Conservation (phyloP, 306 rosid species). For the Mucuna pruriens region DNA sequence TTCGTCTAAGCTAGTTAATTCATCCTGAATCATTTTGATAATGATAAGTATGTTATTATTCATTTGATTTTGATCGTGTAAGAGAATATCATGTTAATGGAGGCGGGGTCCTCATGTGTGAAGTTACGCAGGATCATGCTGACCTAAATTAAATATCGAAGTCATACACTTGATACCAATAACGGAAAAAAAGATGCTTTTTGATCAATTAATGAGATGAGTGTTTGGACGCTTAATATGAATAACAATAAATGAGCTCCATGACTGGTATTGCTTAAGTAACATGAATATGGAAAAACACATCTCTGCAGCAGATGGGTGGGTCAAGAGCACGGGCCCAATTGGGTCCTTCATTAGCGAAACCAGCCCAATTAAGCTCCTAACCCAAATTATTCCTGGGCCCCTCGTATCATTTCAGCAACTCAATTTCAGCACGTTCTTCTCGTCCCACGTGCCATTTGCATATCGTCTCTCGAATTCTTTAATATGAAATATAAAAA, state of each 20-base stretch:
- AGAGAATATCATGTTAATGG: constrained; percentile 8
- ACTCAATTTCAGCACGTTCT: constrained; percentile 6
- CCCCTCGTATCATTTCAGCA: constrained; percentile 26
- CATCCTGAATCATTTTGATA: not conserved
- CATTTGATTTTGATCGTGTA: not conserved
- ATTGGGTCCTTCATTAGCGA: not conserved
- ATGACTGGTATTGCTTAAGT: not conserved
- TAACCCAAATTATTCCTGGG: constrained; percentile 5
- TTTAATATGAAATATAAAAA: no score
- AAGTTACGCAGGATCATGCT: constrained; percentile 5
- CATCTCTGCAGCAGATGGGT: not conserved
- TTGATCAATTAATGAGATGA: not conserved
- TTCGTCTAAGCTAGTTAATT: not conserved
- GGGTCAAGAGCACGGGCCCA: not conserved
- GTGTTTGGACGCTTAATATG: no score
- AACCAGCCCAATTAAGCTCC: constrained; percentile 14
- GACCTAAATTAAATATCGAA: constrained; percentile 20
- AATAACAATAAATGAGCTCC: not conserved
- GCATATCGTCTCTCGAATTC: not conserved
- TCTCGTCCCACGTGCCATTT: constrained; percentile 23
- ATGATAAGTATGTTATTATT: not conserved
- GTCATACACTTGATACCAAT: constrained; percentile 14
- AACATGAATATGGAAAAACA: not conserved
- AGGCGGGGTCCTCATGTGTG: not conserved
- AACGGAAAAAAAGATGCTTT: not conserved